Conservation (phyloP, 192 early-diverging fungal species). For the Coemansia sp. region DNA sequence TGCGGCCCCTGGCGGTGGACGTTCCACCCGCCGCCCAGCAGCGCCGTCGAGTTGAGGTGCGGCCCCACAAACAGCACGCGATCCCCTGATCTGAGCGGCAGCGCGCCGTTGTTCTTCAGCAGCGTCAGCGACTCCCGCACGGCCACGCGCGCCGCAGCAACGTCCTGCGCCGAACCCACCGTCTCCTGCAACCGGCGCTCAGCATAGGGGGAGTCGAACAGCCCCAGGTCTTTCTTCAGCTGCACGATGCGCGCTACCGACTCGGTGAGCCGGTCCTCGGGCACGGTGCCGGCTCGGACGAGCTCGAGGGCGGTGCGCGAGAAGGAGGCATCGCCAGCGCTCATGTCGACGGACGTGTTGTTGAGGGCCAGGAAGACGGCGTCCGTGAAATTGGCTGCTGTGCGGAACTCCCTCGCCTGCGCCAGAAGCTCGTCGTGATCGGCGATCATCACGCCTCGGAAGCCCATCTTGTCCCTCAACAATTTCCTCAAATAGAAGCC, state of each 20-base stretch:
- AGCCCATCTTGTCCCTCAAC: constrained; percentile 54
- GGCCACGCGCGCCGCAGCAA: constrained; percentile 46
- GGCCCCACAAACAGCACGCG: constrained; percentile 60
- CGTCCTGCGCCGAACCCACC: constrained; percentile 54
- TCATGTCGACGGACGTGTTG: constrained; percentile 60
- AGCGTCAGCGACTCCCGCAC: constrained; percentile 61
- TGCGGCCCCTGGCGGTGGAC: constrained; percentile 52
- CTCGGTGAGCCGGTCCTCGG: constrained; percentile 50
- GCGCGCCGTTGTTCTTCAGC: constrained; percentile 53
- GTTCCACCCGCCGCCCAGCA: constrained; percentile 58
- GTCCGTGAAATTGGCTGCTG: constrained; percentile 48
- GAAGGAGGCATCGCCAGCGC: constrained; percentile 46
- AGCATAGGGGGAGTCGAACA: constrained; percentile 53
- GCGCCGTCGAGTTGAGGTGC: constrained; percentile 55
- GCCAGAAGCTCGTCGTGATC: constrained; percentile 48
- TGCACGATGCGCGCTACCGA: constrained; percentile 58
- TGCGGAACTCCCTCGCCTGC: constrained; percentile 2
- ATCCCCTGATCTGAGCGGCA: constrained; percentile 51
- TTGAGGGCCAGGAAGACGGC: constrained; percentile 54
- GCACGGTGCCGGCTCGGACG: constrained; percentile 36
- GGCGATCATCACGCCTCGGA: constrained; percentile 60
- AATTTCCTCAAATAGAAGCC: constrained; percentile 54
- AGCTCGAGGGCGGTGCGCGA: constrained; percentile 35
- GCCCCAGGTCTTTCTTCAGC: constrained; percentile 64
- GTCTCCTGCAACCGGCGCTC: constrained; percentile 25